These are phyloP conservation scores for Neonectria hederae DNA, from an alignment of 2,329 filamentous ascomycete species.

Conservation along the genomic window DNA sequence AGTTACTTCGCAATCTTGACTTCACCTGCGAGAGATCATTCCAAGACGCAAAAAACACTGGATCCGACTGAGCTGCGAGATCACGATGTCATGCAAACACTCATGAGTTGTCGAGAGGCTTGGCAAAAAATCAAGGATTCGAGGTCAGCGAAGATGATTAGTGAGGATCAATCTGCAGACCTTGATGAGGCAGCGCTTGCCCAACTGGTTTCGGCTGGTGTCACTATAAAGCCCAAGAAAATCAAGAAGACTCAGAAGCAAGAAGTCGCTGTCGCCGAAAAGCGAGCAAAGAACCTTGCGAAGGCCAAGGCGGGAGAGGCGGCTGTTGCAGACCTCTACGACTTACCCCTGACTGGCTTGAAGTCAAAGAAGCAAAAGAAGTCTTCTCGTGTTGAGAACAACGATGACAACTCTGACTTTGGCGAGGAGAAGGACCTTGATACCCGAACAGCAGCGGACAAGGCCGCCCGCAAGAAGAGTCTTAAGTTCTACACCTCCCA, in stretches of 20 bases:
- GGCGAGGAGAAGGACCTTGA: constrained; percentile 88
- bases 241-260: constrained; percentile 47
- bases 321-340: constrained; percentile 74
- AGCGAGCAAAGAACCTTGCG: constrained; percentile 55
- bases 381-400: constrained; percentile 50
- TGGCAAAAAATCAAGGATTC: constrained; percentile 81
- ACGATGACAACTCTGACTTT: constrained; percentile 83
- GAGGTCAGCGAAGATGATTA: constrained; percentile 56
- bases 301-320: constrained; percentile 73
- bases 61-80: constrained; percentile 84
- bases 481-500: constrained; percentile 98
- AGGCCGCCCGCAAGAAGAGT: constrained; percentile 88
- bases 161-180: constrained; percentile 42
- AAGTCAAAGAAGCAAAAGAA: constrained; percentile 53
- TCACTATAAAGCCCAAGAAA: constrained; percentile 43
- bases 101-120: constrained; percentile 81
- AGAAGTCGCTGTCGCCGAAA: constrained; percentile 48
- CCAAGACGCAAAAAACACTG: constrained; percentile 66
- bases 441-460: constrained; percentile 82
- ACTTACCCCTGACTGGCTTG: constrained; percentile 63
- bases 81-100: constrained; percentile 87
- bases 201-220: constrained; percentile 34
- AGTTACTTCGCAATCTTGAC: constrained; percentile 97
- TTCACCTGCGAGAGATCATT: constrained; percentile 73
- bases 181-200: constrained; percentile 40